phyloP scores from a whole-genome alignment of 164 flowering plant genomes.

The Liriodendron chinense region DNA sequence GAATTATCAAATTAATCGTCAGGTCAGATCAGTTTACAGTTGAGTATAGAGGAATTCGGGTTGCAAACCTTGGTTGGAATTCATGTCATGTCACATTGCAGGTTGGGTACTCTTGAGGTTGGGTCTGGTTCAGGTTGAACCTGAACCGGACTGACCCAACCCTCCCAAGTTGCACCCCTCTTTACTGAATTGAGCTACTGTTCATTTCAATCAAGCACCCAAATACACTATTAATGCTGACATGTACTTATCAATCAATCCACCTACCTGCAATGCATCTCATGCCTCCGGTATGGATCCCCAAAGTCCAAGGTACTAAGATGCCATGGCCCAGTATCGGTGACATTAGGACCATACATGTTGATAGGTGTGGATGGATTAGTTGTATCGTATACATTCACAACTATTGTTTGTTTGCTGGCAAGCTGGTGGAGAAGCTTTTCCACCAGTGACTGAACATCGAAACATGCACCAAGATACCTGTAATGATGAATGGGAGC shows the following conservation, averaged over 20 bases:
- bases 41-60: too few relatives aligned
- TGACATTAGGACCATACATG: slow-evolving; percentile 75
- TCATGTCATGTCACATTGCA: too few relatives aligned
- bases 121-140: too few relatives aligned
- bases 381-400: slow-evolving; percentile 89
- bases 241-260: background rate
- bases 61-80: too few relatives aligned
- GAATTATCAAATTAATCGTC: too few relatives aligned
- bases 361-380: slow-evolving; percentile 61
- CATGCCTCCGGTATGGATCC: slow-evolving; percentile 83
- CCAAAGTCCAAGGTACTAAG: slow-evolving; percentile 85
- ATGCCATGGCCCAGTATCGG: slow-evolving; percentile 54
- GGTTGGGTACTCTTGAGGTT: too few relatives aligned
- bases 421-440: slow-evolving; percentile 95
- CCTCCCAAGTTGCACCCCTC: background rate
- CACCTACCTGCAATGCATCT: slow-evolving; percentile 95
- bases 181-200: background rate
- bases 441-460: slow-evolving; percentile 86
- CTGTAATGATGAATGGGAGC: slow-evolving; percentile 28
- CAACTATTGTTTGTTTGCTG: slow-evolving; percentile 86
- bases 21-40: too few relatives aligned
- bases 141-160: background rate
- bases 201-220: background rate
- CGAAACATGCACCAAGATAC: slow-evolving; percentile 94
- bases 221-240: background rate